Percentiles rank a stretch among this genome's conserved stretches.
These are phyloP conservation scores for Fraxinus quadrangulata DNA, from an alignment of 257 asterid genomes.

Conservation along the genomic window DNA sequence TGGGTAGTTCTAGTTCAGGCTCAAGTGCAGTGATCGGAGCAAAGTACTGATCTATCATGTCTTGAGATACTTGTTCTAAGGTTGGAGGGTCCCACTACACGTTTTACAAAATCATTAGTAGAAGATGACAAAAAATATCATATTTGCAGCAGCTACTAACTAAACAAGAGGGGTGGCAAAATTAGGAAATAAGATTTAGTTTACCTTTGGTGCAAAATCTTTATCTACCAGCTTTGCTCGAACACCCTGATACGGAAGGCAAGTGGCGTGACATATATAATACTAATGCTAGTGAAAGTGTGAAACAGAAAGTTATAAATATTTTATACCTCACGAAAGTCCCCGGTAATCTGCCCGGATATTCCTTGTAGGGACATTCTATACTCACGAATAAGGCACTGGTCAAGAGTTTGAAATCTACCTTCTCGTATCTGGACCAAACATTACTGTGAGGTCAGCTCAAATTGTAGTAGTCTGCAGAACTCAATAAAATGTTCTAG, in stretches of 20 bases:
- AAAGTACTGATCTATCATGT: constrained; percentile 88
- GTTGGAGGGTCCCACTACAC: constrained; percentile 97
- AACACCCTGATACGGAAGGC: constrained; percentile 62
- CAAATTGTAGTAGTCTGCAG: background rate
- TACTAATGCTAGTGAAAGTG: background rate
- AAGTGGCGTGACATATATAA: constrained; percentile 11
- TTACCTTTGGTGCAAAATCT: constrained; percentile 86
- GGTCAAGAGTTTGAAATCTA: constrained; percentile 85
- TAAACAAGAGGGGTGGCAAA: background rate
- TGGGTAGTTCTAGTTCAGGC: constrained; percentile 88
- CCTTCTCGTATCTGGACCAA: constrained; percentile 83
- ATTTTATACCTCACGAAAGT: constrained; percentile 69
- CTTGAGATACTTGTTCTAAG: constrained; percentile 70
- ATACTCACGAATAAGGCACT: constrained; percentile 86
- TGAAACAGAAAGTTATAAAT: background rate
- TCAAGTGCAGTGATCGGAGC: constrained; percentile 60
- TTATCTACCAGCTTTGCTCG: constrained; percentile 77
- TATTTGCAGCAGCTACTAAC: background rate
- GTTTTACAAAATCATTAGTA: background rate
- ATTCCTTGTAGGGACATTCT: constrained; percentile 82
- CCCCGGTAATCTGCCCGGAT: constrained; percentile 57
- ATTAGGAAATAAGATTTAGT: background rate
- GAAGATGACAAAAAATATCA: background rate
- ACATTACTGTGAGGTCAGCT: constrained; percentile 15
- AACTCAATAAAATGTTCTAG: background rate